These are phyloP conservation scores for Stygiomarasmius scandens DNA, from an alignment of 1,284 basidiomycete species.

Conservation along the genomic window DNA sequence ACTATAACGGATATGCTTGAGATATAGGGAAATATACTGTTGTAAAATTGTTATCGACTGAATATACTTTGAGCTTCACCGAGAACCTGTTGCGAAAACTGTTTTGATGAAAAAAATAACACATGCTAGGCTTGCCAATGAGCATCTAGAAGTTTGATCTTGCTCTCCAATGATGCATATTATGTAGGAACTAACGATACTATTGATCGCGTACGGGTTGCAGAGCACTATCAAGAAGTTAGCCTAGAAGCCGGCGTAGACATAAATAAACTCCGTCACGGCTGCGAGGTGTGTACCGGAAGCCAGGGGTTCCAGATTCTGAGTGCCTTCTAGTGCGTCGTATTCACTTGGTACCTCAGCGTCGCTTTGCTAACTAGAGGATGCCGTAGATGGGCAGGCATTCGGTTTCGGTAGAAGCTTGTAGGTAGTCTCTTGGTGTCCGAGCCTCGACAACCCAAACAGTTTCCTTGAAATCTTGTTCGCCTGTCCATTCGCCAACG, in stretches of 20 bases:
- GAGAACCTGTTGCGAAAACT: no score
- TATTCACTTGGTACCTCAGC: not conserved
- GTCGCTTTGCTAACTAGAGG: not conserved
- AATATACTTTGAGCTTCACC: no score
- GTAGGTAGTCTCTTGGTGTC: slow-evolving; percentile 30
- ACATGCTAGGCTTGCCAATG: no score
- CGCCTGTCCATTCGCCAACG: slow-evolving; percentile 62
- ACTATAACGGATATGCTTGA: no score
- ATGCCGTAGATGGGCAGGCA: not conserved
- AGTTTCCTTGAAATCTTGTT: slow-evolving; percentile 62
- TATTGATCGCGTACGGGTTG: no score
- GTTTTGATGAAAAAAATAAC: no score
- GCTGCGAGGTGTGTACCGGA: slow-evolving; percentile 44
- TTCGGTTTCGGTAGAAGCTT: slow-evolving; percentile 27
- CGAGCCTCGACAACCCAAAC: slow-evolving; percentile 54
- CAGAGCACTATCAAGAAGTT: no score
- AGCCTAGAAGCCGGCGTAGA: slow-evolving; percentile 38
- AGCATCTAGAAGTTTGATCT: no score
- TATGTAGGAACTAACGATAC: no score
- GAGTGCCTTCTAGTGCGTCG: slow-evolving; percentile 44
- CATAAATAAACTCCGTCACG: slow-evolving; percentile 40
- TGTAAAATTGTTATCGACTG: no score
- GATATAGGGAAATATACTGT: no score
- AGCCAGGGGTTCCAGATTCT: slow-evolving; percentile 48
- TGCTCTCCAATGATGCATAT: no score